These are phyloP conservation scores for Sclerotinia glacialis DNA, from an alignment of 2,329 filamentous ascomycete species.

Conservation along the genomic window DNA sequence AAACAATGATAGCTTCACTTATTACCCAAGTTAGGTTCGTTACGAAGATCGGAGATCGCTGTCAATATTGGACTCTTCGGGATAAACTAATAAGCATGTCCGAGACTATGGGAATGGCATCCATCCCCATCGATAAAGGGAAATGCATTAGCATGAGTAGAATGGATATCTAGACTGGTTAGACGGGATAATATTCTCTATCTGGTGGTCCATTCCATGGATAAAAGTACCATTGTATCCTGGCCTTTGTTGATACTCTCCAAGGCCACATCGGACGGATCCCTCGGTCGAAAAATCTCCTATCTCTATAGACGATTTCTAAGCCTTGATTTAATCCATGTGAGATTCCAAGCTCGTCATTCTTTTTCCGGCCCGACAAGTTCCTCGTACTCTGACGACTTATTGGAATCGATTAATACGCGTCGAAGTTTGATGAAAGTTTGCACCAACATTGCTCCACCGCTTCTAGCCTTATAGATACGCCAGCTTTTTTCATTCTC, in stretches of 20 bases:
- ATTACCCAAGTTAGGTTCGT: neutral
- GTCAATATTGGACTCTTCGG: neutral
- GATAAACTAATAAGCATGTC: neutral
- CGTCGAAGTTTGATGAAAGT: conserved; percentile 17
- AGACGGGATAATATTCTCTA: neutral
- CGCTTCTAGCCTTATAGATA: conserved; percentile 29
- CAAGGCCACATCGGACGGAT: neutral
- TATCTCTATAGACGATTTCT: neutral
- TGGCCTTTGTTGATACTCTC: neutral
- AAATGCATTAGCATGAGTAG: neutral
- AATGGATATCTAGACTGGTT: neutral
- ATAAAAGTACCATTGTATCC: neutral
- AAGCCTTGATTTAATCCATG: neutral
- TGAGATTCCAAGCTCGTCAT: neutral
- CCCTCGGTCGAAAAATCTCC: neutral
- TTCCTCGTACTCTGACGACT: conserved; percentile 7
- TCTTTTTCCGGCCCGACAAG: neutral
- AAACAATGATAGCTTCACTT: neutral
- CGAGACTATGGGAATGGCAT: conserved; percentile 6
- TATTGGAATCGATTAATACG: conserved; percentile 14
- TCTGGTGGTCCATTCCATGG: conserved; percentile 3
- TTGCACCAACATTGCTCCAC: conserved; percentile 24
- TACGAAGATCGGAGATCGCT: neutral
- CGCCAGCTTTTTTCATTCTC: conserved; percentile 26
- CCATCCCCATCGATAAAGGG: neutral